These are phyloP conservation scores for Suhomyces coccinellae DNA, from an alignment of 1,139 yeast species.

Conservation along the genomic window DNA sequence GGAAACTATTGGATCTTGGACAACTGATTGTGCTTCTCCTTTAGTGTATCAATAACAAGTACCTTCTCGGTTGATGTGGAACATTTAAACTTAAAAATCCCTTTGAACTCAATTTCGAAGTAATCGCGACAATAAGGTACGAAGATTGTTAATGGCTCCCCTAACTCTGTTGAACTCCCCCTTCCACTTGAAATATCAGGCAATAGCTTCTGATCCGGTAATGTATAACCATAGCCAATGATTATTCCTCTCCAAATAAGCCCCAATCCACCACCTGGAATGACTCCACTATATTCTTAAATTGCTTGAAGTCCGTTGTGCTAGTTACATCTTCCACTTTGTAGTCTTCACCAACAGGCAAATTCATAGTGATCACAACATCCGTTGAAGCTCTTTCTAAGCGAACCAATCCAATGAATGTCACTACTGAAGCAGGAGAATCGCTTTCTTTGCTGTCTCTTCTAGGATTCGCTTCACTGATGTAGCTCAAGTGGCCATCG, in stretches of 20 bases:
- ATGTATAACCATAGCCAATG: too few relatives aligned
- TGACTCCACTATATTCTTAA: slow-evolving; percentile 20
- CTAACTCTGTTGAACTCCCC: too few relatives aligned
- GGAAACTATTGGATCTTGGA: too few relatives aligned
- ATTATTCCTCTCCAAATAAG: slow-evolving; percentile 22
- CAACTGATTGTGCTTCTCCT: too few relatives aligned
- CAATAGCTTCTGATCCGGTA: too few relatives aligned
- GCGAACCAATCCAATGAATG: slow-evolving; percentile 56
- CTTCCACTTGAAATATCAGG: too few relatives aligned
- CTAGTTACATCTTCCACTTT: slow-evolving; percentile 14
- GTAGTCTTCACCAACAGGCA: slow-evolving; percentile 37
- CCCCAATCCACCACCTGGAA: slow-evolving; percentile 30
- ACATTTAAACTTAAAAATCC: too few relatives aligned
- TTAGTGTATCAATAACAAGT: too few relatives aligned
- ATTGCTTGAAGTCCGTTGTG: slow-evolving; percentile 16
- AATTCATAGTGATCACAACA: slow-evolving; percentile 58
- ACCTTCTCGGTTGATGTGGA: too few relatives aligned
- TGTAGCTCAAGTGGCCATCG: slow-evolving; percentile 13
- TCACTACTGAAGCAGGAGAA: slow-evolving; percentile 26
- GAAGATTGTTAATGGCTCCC: too few relatives aligned
- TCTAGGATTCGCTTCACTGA: slow-evolving; percentile 31
- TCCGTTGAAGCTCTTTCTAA: slow-evolving; percentile 57
- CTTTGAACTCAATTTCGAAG: too few relatives aligned
- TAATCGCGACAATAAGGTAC: too few relatives aligned
- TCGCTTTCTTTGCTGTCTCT: slow-evolving; percentile 51